Conservation (phyloP, 2,329 filamentous ascomycete genomes). For the Colletotrichum shisoi region DNA sequence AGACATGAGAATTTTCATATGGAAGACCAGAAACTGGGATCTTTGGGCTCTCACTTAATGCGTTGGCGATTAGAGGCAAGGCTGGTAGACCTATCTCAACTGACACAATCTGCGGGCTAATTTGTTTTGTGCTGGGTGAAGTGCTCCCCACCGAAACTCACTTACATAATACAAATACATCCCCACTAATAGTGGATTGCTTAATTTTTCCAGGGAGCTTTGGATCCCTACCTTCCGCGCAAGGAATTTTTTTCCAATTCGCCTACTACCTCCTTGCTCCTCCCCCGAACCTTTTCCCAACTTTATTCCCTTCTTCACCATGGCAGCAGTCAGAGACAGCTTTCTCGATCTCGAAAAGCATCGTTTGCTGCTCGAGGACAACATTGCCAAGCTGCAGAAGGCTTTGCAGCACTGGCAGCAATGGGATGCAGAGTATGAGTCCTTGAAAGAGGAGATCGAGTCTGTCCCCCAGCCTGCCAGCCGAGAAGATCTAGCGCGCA, state of each 20-base stretch:
- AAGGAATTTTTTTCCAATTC: constrained; percentile 26
- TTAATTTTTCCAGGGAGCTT: constrained; percentile 25
- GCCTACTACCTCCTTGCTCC: neutral
- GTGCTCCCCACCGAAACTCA: neutral
- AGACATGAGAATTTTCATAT: constrained; percentile 50
- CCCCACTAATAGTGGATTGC: constrained; percentile 6
- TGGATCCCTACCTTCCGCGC: constrained; percentile 19
- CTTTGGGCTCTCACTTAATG: constrained; percentile 2
- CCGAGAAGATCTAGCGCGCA: constrained; percentile 63
- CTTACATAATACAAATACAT: constrained; percentile 20
- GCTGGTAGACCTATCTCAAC: neutral
- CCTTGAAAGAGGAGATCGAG: constrained; percentile 81
- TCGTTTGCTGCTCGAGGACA: constrained; percentile 76
- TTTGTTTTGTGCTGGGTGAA: too few relatives aligned
- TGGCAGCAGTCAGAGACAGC: constrained; percentile 57
- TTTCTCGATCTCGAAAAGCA: constrained; percentile 78
- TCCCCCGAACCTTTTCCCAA: neutral
- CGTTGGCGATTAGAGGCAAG: neutral
- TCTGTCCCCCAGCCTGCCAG: constrained; percentile 58
- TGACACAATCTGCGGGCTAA: too few relatives aligned
- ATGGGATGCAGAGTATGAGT: constrained; percentile 91
- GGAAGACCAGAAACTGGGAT: constrained; percentile 32
- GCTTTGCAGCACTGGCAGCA: constrained; percentile 87
- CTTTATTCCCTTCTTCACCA: constrained; percentile 42
- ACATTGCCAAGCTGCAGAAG: constrained; percentile 75